phyloP scores from a whole-genome alignment of 352 stramenopile species.

The Phytophthora lateralis region DNA sequence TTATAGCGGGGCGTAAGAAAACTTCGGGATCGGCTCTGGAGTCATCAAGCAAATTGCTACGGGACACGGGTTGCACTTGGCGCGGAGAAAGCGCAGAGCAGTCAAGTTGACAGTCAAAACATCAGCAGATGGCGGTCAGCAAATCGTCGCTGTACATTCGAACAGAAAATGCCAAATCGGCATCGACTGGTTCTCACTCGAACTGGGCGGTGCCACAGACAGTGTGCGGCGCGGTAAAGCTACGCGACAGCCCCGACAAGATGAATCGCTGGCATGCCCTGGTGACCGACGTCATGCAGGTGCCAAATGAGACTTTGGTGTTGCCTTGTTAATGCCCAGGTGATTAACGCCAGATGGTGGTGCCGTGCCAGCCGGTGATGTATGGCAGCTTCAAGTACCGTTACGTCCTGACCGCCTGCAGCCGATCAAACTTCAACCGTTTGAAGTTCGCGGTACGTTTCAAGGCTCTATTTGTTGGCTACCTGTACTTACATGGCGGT shows the following conservation, averaged over 20 bases:
- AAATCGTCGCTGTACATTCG: constrained; percentile 12
- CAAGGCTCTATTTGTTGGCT: neutral
- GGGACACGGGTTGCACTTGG: constrained; percentile 25
- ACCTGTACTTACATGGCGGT: neutral
- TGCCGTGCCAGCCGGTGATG: neutral
- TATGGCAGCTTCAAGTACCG: constrained; percentile 17
- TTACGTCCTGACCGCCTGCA: neutral
- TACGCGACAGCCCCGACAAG: neutral
- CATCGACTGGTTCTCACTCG: constrained; percentile 21
- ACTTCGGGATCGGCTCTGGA: constrained; percentile 27
- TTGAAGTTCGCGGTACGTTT: constrained; percentile 1
- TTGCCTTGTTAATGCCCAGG: constrained; percentile 7
- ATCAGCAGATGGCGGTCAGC: constrained; percentile 14
- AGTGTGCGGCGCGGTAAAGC: neutral
- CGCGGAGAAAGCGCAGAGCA: neutral
- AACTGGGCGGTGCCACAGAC: constrained; percentile 4
- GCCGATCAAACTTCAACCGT: neutral
- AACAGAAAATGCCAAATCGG: constrained; percentile 18
- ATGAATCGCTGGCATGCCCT: constrained; percentile 1
- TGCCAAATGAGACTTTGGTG: neutral
- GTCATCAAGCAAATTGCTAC: constrained; percentile 18
- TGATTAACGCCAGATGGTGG: constrained; percentile 13
- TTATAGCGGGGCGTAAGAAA: constrained; percentile 3
- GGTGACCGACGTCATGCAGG: constrained; percentile 10
- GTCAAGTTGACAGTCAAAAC: constrained; percentile 3